Base-by-base conservation (phyloP, 1,284 basidiomycete genomes). In the Vanrija pseudolonga region DNA sequence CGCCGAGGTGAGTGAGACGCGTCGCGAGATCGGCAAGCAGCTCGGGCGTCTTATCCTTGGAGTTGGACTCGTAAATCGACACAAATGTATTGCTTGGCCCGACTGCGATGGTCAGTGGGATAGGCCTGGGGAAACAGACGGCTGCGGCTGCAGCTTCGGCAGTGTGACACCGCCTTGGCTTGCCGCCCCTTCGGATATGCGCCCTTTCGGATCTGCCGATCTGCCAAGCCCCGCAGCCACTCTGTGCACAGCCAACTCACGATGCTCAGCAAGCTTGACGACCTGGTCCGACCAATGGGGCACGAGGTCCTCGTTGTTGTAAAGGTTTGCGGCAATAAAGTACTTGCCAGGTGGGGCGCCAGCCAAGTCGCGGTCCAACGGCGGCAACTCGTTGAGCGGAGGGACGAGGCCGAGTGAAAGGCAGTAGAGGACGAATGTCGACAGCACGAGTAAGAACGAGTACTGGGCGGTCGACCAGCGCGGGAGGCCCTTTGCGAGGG, bases 51-150 rank as follows among this genome's bases (percentile, higher is more conserved):
- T 59, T 58, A 62, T 84, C 83, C 32, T 55, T 45, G 32, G 80
- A 82, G 61, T 81, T 76, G 49, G 79, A 81, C 66, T 84, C 83
- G 61, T 83, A 77, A 50, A 84, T 73, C n/a, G 82, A 83, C 6
- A 84, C 75, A 59, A 79, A 84, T 17, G 80, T 79, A 47, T 83
- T 82, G 44, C 78, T 73, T 3, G 70, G 58, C 9, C 83, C 83
- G 36, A 84, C 74, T 66, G 77, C 12, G 32, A 78, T n/a, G 39
- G 39, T 40, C 19, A 40, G 39, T 18, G 37, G 37, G n/a, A n/a
- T n/a, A n/a, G n/a, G n/a, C n/a, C n/a, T n/a, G n/a, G n/a, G n/a
- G n/a, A n/a, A n/a, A n/a, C n/a, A n/a, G n/a, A n/a, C n/a, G n/a
- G n/a, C n/a, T n/a, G n/a, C n/a, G n/a, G n/a, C n/a, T n/a, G n/a